phyloP scores from a whole-genome alignment of 2,329 filamentous ascomycete genomes.

The Botryotinia globosa region DNA sequence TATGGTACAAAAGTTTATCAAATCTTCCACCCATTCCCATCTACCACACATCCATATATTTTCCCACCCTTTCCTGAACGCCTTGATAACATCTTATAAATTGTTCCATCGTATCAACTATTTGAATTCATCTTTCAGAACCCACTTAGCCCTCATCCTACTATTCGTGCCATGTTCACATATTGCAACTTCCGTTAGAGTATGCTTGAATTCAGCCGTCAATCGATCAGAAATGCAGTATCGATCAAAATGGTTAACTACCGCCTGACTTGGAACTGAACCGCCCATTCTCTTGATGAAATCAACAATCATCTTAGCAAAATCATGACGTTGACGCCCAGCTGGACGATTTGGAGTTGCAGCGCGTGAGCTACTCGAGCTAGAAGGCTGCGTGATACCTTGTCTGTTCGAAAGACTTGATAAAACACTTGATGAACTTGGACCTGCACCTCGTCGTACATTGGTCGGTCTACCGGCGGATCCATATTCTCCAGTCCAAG shows the following conservation, averaged over 20 bases:
- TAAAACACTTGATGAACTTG: conserved; percentile 54
- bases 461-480: conserved; percentile 66
- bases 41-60: background rate
- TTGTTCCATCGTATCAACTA: conserved; percentile 16
- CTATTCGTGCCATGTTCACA: conserved; percentile 48
- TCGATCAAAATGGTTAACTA: conserved; percentile 86
- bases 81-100: background rate
- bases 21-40: background rate
- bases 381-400: conserved; percentile 39
- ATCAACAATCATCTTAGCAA: conserved; percentile 68
- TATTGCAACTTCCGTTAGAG: conserved; percentile 71
- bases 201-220: conserved; percentile 77
- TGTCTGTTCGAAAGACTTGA: conserved; percentile 58
- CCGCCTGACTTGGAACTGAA: conserved; percentile 74
- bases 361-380: conserved; percentile 47
- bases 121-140: conserved; percentile 39
- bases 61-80: background rate
- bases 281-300: conserved; percentile 79
- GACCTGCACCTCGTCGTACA: conserved; percentile 47
- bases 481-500: conserved; percentile 88
- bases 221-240: conserved; percentile 68
- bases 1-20: background rate
- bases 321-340: conserved; percentile 54
- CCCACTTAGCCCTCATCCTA: conserved; percentile 37
- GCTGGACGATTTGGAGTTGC: conserved; percentile 44